Evolutionary conservation across 2,329 filamentous ascomycete species (phyloP), one percentile per base, ranked within the genome.

Genomic region (Sarocladium brachiariae): DNA sequence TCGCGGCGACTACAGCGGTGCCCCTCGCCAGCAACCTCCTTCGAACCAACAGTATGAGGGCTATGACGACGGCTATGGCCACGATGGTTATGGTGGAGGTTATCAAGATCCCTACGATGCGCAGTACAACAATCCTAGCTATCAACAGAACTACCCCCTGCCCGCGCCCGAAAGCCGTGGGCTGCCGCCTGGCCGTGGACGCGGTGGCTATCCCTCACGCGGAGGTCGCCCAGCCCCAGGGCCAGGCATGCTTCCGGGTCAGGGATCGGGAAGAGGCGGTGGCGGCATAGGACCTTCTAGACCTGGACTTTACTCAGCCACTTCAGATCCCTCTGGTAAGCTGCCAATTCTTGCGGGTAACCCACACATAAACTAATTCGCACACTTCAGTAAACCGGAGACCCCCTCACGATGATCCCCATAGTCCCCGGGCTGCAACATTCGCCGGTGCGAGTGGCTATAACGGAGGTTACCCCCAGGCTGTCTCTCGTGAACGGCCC

Each of bases 51-150:
- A 75, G 51, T 73, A 76, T 52, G 68, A 75, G 50, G 66, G 70
- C 47, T 73, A 75, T 51, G 67, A 73, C 50, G 68, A 74, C 46
- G 69, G 68, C 13, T 70, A 77, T 53, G 70, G 45, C 38, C 24
- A 54, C 14, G 35, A 71, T 19, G 68, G 58, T 34, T 56, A 54
- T 19, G 59, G 56, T 30, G 27, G 27, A 30, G 27, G 27, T n/a
- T 59, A 67, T 39, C 63, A 57, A 2, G 69, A 72, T 53, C 67
- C 65, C 19, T 69, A 71, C 41, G 66, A 65, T 49, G 63, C 57
- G 50, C 68, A 71, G 31, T 72, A 74, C 55, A 67, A 70, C 49
- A 71, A 74, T 41, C 67, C 68, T 51, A 70, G 67, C 54, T 78
- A 76, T 54, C 46, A 47, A 19, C 45, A 54, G 25, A 30, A 35